phyloP scores from a whole-genome alignment of 1,139 yeast genomes.

The Hansenula anomala region DNA sequence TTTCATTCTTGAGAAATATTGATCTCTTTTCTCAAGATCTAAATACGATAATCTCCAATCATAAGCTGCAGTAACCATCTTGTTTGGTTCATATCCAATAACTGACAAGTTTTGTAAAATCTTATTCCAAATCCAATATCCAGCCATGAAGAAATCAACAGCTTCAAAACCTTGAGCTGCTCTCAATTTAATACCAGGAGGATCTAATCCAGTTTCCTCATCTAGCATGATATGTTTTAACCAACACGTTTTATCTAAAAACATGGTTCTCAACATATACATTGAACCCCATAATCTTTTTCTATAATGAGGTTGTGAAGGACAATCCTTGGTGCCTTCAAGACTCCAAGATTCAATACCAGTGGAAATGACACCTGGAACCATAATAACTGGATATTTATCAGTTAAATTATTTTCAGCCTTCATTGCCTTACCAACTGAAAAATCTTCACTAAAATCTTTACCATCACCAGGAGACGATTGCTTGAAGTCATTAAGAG shows the following conservation, averaged over 20 bases:
- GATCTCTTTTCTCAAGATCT: constrained; percentile 83
- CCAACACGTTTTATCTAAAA: constrained; percentile 91
- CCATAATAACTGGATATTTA: constrained; percentile 79
- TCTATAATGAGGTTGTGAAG: constrained; percentile 78
- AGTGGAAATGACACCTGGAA: constrained; percentile 95
- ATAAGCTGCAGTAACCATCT: constrained; percentile 86
- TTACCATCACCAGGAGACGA: constrained; percentile 20
- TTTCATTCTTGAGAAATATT: constrained; percentile 75
- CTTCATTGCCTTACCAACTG: constrained; percentile 72
- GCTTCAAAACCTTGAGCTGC: constrained; percentile 98
- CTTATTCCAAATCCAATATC: constrained; percentile 99
- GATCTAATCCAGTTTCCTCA: constrained; percentile 88
- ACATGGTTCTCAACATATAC: constrained; percentile 90
- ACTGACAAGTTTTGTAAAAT: constrained; percentile 89
- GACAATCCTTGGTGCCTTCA: constrained; percentile 70
- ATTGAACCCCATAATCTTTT: constrained; percentile 96
- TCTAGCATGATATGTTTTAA: constrained; percentile 85
- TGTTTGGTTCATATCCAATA: constrained; percentile 87
- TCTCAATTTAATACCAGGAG: constrained; percentile 70
- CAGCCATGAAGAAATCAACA: constrained; percentile 93
- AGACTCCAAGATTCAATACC: constrained; percentile 95
- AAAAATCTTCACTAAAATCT: constrained; percentile 76
- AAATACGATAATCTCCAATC: constrained; percentile 94
- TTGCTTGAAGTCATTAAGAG: constrained; percentile 51
- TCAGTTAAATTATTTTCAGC: constrained; percentile 39